A percentile compares a stretch with the other conserved stretches of the same genome.
These are phyloP conservation scores for Solanum hybrid DNA, from an alignment of 305 asterid genomes.

Conservation along the genomic window DNA sequence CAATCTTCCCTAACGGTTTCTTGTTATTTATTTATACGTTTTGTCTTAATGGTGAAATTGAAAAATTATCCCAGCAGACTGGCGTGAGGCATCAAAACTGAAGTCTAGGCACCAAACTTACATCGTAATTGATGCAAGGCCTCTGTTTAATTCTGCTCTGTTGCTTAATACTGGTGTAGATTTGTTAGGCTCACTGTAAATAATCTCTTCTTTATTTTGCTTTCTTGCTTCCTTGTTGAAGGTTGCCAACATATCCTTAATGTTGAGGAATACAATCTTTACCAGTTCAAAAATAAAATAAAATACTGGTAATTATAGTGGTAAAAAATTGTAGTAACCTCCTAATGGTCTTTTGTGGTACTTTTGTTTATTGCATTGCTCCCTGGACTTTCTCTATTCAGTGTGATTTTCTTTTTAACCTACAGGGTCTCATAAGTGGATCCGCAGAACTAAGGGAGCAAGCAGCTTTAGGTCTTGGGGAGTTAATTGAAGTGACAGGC, in stretches of 20 bases:
- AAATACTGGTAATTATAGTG: not conserved
- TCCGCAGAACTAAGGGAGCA: constrained; percentile 96
- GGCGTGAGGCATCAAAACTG: not conserved
- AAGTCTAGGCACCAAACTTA: not conserved
- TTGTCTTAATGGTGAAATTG: not conserved
- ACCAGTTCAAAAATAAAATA: not conserved
- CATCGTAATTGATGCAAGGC: not conserved
- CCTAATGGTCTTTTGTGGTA: not conserved
- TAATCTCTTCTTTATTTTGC: not conserved
- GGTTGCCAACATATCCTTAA: not conserved
- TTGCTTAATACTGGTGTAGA: not conserved
- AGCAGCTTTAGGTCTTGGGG: constrained; percentile 97
- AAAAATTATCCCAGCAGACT: not conserved
- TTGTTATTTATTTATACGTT: not conserved
- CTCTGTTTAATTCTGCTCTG: not conserved
- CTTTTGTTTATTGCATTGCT: not conserved
- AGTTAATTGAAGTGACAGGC: constrained; percentile 86
- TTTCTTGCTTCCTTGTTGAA: not conserved
- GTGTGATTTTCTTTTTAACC: constrained; percentile 3
- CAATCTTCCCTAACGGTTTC: not conserved
- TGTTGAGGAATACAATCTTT: not conserved
- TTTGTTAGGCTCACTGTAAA: not conserved
- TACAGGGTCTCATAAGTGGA: constrained; percentile 92
- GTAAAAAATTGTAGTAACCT: not conserved
- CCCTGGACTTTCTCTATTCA: not conserved